Percentiles rank a stretch among this genome's conserved stretches.
Evolutionary conservation across 495 filamentous ascomycete genomes (phyloP).

Genomic region (Daldinia decipiens): DNA sequence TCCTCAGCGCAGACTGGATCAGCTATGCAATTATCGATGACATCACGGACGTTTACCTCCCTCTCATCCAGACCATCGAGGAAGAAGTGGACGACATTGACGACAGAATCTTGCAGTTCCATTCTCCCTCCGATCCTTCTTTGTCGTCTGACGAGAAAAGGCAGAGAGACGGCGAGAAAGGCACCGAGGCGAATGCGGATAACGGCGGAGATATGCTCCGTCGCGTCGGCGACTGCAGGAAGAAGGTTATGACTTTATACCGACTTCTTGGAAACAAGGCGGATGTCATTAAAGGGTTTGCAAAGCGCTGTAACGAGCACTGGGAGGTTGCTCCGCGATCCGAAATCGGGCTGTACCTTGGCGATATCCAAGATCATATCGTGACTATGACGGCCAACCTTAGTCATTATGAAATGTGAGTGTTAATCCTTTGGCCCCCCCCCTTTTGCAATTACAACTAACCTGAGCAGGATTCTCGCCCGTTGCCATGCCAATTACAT

Average conservation of each 20-base stretch:
- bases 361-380: conserved; percentile 98
- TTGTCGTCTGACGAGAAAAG: conserved; percentile 43
- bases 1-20: conserved; percentile 95
- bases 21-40: conserved; percentile 98
- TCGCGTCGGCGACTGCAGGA: conserved; percentile 90
- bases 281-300: conserved; percentile 98
- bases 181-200: conserved; percentile 61
- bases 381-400: conserved; percentile 97
- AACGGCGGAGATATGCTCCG: conserved; percentile 84
- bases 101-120: conserved; percentile 79
- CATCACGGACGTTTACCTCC: conserved; percentile 94
- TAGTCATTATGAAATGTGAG: conserved; percentile 93
- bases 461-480: conserved; percentile 75
- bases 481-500: conserved; percentile 96
- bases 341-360: conserved; percentile 94
- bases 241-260: conserved; percentile 96
- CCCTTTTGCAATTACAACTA: conserved; percentile 22
- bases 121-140: conserved; percentile 62
- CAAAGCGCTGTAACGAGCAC: conserved; percentile 98
- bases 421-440: conserved; percentile 26
- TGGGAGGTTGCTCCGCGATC: conserved; percentile 96
- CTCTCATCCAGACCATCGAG: conserved; percentile 88
- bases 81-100: conserved; percentile 92
- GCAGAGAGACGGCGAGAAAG: conserved; percentile 56
- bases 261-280: conserved; percentile 95